phyloP scores from a whole-genome alignment of 495 filamentous ascomycete species.

The Neurospora terricola region DNA sequence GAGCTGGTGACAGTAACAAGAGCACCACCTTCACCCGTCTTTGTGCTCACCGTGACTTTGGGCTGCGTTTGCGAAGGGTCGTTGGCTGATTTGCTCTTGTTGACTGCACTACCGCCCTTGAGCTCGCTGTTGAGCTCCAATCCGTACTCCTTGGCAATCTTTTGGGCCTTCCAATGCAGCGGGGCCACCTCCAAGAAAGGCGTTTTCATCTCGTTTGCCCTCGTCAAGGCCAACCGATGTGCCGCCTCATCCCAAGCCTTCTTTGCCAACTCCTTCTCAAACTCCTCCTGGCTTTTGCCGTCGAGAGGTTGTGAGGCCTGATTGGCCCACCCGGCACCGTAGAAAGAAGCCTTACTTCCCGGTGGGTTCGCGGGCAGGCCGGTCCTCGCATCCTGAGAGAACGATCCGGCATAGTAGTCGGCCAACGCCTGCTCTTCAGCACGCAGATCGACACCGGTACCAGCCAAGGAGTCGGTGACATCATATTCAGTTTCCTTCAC shows the following conservation, averaged over 20 bases:
- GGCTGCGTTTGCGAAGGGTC: slow-evolving; percentile 39
- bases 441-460: slow-evolving; percentile 71
- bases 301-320: slow-evolving; percentile 39
- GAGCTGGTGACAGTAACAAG: slow-evolving; percentile 49
- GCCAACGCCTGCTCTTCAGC: slow-evolving; percentile 71
- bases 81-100: slow-evolving; percentile 37
- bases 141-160: slow-evolving; percentile 50
- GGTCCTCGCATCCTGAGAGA: slow-evolving; percentile 25
- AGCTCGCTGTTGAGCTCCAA: slow-evolving; percentile 43
- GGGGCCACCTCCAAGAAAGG: slow-evolving; percentile 31
- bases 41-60: slow-evolving; percentile 23
- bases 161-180: slow-evolving; percentile 41
- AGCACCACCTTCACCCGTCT: slow-evolving; percentile 40
- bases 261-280: slow-evolving; percentile 36
- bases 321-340: slow-evolving; percentile 49
- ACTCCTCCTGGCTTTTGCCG: slow-evolving; percentile 40
- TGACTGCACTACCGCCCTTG: slow-evolving; percentile 33
- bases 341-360: slow-evolving; percentile 39
- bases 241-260: slow-evolving; percentile 38
- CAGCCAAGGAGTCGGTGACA: slow-evolving; percentile 65
- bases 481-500: slow-evolving; percentile 57
- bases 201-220: slow-evolving; percentile 36
- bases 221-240: slow-evolving; percentile 28
- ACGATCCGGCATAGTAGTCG: slow-evolving; percentile 39
- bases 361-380: slow-evolving; percentile 41